Evolutionary conservation across 1,284 basidiomycete genomes (phyloP), one percentile per base, ranked within the genome.

Genomic region (Pholiota adiposa): DNA sequence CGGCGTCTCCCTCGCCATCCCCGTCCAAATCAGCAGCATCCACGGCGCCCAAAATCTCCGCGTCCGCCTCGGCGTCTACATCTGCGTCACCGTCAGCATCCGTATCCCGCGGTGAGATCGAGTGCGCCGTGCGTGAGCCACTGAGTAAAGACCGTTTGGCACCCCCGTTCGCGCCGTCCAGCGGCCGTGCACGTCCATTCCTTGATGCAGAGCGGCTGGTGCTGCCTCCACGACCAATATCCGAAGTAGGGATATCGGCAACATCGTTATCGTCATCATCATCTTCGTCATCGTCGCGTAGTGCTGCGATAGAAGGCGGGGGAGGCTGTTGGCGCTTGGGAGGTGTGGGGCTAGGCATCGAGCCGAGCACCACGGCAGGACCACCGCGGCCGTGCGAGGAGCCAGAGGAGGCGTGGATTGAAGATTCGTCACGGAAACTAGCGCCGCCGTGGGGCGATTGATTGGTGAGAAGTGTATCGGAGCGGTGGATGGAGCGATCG

Each of bases 1-100:
- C 69, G 16, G 69, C 77, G 63, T 80, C 79, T 8, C 55, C 61
- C 16, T 61, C 63, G 19, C 56, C 59, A 14, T 61, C 63, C 18
- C 56, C 56, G 12, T 53, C 61, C 40, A 59, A 50, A 41, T 34
- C 63, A 40, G 65, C 53, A n/a, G 62, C 65, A 2, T 62, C 67
- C 14, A 65, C 62, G 16, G 69, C 67, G 54, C 62, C 67, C 48
- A 72, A 33, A 54, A 73, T 67, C 57, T 70, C 71, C 9, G 65
- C 65, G 27, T 73, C 70, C 3, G 63, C 69, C 36, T 73, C 72
- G 1, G 67, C 71, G 38, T 74, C 72, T 0, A 66, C 70, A 23
- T 73, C 72, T 4, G 68, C 70, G 53, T 71, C 69, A 0, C 67
- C 70, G 38, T 70, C 69, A 27, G 62, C 64, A 33, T 68, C 68